Conservation (phyloP, 345 rosid genomes). For the Brassica incana region DNA sequence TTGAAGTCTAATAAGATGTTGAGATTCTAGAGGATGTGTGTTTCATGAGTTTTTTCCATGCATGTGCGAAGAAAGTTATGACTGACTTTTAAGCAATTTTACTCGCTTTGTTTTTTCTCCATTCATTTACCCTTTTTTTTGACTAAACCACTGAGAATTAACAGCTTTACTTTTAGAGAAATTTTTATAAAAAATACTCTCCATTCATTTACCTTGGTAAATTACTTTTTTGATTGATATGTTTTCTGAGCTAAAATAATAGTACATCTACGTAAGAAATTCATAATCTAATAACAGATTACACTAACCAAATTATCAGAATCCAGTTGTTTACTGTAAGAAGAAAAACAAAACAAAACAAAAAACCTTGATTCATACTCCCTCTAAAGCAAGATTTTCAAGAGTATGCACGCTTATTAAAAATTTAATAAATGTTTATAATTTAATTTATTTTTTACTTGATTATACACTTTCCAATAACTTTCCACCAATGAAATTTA, state of each 20-base stretch:
- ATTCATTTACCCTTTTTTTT: not conserved
- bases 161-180: too few relatives aligned
- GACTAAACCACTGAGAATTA: too few relatives aligned
- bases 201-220: not conserved
- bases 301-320: not conserved
- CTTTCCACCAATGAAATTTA: too few relatives aligned
- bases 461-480: too few relatives aligned
- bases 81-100: not conserved
- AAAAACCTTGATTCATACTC: not conserved
- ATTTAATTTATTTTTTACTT: too few relatives aligned
- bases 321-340: not conserved
- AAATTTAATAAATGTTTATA: too few relatives aligned
- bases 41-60: not conserved
- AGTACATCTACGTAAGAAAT: not conserved
- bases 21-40: not conserved
- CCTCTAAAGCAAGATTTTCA: too few relatives aligned
- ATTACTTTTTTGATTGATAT: not conserved
- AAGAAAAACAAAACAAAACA: not conserved
- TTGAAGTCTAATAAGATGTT: not conserved
- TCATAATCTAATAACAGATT: not conserved
- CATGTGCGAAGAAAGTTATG: not conserved
- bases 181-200: not conserved
- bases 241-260: too few relatives aligned
- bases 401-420: too few relatives aligned
- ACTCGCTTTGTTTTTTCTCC: not conserved